These are phyloP conservation scores for Trichoderma sp. DNA, from an alignment of 2,329 filamentous ascomycete species.

Conservation along the genomic window DNA sequence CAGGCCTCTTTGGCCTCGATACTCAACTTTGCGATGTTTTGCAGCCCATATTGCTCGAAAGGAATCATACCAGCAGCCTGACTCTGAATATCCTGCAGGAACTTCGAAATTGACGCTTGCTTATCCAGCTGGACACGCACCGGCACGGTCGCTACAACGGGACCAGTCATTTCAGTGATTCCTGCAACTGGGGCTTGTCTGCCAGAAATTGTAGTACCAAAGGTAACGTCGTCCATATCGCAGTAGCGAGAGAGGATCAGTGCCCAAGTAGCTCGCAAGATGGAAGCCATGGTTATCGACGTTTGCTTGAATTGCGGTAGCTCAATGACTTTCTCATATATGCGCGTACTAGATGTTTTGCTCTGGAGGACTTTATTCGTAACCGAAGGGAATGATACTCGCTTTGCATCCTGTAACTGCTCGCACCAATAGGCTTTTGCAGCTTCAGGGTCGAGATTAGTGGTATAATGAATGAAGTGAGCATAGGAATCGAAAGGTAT, in stretches of 20 bases:
- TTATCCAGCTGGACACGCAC: conserved; percentile 25
- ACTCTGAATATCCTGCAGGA: conserved; percentile 28
- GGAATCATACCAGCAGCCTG: conserved; percentile 32
- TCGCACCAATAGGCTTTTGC: conserved; percentile 18
- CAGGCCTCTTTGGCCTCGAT: conserved; percentile 30
- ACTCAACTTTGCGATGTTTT: conserved; percentile 33
- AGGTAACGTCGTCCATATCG: conserved; percentile 32
- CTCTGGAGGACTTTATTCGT: not conserved
- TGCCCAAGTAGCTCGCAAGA: conserved; percentile 28
- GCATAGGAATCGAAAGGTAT: conserved; percentile 38
- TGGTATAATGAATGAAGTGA: conserved; percentile 31
- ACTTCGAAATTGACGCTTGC: not conserved
- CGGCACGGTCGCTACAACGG: conserved; percentile 32
- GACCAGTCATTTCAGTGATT: conserved; percentile 32
- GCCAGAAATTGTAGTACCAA: conserved; percentile 33
- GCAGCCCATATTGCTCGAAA: conserved; percentile 35
- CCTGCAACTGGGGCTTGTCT: conserved; percentile 33
- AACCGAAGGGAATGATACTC: conserved; percentile 21
- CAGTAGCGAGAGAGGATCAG: conserved; percentile 25
- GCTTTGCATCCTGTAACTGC: conserved; percentile 27
- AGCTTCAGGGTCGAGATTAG: not conserved
- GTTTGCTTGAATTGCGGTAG: not conserved
- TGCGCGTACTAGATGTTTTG: not conserved
- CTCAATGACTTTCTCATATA: not conserved
- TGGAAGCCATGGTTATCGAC: conserved; percentile 32